A percentile compares a stretch with the other conserved stretches of the same genome.
These are phyloP conservation scores for Xylaria sp. DNA, from an alignment of 2,329 filamentous ascomycete species.

Conservation along the genomic window DNA sequence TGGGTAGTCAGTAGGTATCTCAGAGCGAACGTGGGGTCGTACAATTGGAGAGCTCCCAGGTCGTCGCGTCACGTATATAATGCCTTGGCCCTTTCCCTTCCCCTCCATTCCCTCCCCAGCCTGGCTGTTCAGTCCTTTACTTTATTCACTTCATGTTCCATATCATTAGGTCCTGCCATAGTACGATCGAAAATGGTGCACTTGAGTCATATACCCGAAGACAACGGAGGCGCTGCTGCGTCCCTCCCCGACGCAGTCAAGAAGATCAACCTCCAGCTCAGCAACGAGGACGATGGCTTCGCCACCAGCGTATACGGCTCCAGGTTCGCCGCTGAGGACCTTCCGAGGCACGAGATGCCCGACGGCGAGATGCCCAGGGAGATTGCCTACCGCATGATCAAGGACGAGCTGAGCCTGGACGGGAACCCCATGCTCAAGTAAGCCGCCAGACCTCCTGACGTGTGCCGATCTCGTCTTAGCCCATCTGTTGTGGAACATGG, in stretches of 20 bases:
- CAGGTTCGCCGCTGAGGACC: constrained; percentile 76
- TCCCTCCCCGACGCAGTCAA: constrained; percentile 42
- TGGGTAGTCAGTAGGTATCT: no score
- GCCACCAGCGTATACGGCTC: constrained; percentile 87
- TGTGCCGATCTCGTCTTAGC: constrained; percentile 5
- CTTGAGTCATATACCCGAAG: constrained; percentile 47
- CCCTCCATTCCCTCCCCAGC: not conserved
- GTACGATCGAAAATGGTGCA: constrained; percentile 59
- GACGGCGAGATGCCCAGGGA: constrained; percentile 88
- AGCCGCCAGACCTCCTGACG: constrained; percentile 31
- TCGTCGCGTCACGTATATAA: not conserved
- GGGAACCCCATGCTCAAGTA: constrained; percentile 87
- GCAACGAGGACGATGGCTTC: constrained; percentile 59
- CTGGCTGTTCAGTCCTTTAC: not conserved
- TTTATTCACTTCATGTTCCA: not conserved
- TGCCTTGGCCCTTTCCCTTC: not conserved
- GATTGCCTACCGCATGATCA: constrained; percentile 95
- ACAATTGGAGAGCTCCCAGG: constrained; percentile 20
- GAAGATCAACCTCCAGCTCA: constrained; percentile 51
- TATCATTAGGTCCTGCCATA: not conserved
- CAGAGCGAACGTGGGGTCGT: constrained; percentile 20
- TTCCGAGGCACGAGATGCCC: constrained; percentile 85
- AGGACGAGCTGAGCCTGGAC: constrained; percentile 89
- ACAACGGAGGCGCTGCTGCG: constrained; percentile 29
- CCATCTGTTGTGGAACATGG: not conserved